Base-by-base conservation (phyloP, 352 stramenopile genomes). In the Globisporangium cystogenes region DNA sequence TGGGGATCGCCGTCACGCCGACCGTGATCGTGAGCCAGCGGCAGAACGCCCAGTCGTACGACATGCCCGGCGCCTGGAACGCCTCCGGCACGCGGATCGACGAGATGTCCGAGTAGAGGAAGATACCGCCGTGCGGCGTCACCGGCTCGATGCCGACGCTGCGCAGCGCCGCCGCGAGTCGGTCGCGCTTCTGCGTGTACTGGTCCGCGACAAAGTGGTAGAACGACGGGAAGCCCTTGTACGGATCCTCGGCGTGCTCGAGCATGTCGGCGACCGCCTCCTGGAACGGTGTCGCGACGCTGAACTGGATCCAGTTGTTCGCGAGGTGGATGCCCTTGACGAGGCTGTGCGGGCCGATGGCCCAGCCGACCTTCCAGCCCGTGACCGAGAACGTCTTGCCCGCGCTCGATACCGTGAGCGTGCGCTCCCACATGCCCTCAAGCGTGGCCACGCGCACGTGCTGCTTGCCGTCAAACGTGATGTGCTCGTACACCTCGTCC, bases 401-500 rank as follows among this genome's bases (percentile, higher is more conserved):
- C 5, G 93, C 69, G 36, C 87, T 97, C 44, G 88, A 96, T 27
- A 97, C 79, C 0, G 94, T 92, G 7, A 98, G 71, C 37, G 85
- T 96, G 55, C 83, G 79, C 18, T 95, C 73, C 63, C 70, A 87
- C 72, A 96, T 91, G 51, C 86, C 77, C 24, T 89, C 80, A 47
- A 96, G 68, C 47, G 66, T 86, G 18, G 84, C 86, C 51, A 93
- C 74, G 45, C 80, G 80, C 52, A 77, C 67, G 55, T 91, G 75
- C 48, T 71, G 64, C 42, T 74, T 72, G 43, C 77, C 76, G 59
- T 95, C 86, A 42, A 95, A 96, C 42, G 93, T 74, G 59, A 99
- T 98, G 72, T 97, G 97, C 67, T 99, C 97, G 76, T 99, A 99
- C 26, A 99, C 96, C 71, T 99, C 97, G 72, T 99, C 97, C 23